Conservation (phyloP, 306 rosid genomes). For the Citrullus amarus region DNA sequence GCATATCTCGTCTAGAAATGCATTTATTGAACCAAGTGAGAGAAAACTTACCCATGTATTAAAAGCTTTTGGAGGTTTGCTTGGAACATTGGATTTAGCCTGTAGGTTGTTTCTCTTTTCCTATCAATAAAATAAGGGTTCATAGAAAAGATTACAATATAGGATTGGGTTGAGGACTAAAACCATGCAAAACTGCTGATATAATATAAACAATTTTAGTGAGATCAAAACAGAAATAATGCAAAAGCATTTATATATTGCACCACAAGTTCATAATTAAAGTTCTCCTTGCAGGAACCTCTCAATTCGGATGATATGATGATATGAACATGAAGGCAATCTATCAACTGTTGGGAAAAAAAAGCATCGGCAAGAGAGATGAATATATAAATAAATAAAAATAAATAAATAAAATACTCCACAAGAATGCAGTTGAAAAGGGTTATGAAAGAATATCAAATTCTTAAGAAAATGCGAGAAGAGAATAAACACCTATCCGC, state of each 20-base stretch:
- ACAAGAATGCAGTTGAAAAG: background rate
- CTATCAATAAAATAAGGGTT: conserved; percentile 28
- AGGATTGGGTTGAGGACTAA: background rate
- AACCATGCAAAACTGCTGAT: background rate
- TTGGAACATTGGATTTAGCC: conserved; percentile 63
- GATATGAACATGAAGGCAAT: background rate
- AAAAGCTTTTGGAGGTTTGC: conserved; percentile 75
- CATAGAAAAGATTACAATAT: background rate
- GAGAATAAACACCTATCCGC: conserved; percentile 40
- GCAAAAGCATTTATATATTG: background rate
- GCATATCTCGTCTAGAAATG: background rate
- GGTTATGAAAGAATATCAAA: background rate
- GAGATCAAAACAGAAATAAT: background rate
- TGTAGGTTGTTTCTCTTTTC: conserved; percentile 71
- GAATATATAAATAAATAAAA: background rate
- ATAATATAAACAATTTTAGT: background rate
- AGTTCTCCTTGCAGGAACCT: background rate
- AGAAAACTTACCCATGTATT: conserved; percentile 53
- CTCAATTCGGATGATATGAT: background rate
- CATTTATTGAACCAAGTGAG: background rate
- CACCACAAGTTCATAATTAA: background rate
- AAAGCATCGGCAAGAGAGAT: background rate
- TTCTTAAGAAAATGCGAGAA: background rate
- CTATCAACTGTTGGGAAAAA: background rate
- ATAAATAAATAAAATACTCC: background rate